phyloP scores from a whole-genome alignment of 441 rosid genomes.

The Codiaeum variegatum region DNA sequence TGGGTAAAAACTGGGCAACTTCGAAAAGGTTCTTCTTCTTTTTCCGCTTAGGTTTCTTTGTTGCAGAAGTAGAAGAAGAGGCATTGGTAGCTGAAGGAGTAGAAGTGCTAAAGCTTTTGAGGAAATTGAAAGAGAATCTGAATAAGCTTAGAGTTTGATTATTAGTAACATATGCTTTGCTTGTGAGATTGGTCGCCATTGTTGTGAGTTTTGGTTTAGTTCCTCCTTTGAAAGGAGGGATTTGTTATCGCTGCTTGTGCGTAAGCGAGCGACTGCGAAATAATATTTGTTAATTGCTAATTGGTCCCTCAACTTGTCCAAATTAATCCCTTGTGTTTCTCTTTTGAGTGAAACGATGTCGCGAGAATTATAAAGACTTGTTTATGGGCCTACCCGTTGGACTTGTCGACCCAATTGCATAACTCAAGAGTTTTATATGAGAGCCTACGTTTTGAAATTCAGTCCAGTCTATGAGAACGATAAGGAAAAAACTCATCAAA shows the following conservation, averaged over 20 bases:
- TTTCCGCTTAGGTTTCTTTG: conserved; percentile 46
- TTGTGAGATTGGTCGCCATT: conserved; percentile 49
- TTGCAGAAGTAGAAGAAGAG: conserved; percentile 16
- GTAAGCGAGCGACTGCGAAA: neutral
- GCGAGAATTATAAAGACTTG: no score
- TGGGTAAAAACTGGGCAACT: conserved; percentile 82
- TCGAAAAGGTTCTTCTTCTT: conserved; percentile 90
- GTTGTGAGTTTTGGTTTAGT: neutral
- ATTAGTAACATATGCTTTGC: conserved; percentile 27
- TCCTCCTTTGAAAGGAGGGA: neutral
- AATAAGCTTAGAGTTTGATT: conserved; percentile 29
- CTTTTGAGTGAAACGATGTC: neutral
- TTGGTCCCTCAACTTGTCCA: neutral
- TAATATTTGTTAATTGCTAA: neutral
- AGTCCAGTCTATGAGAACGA: no score
- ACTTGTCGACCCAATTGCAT: no score
- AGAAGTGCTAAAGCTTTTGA: conserved; percentile 38
- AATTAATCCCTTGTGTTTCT: no score
- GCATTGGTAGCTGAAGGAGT: conserved; percentile 23
- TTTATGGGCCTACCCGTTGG: no score
- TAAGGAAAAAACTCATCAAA: no score
- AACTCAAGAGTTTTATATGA: no score
- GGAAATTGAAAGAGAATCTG: conserved; percentile 34
- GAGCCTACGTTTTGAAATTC: no score
- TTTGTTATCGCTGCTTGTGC: neutral